These are phyloP conservation scores for Fusarium chuoi DNA, from an alignment of 2,329 filamentous ascomycete genomes.

Conservation along the genomic window DNA sequence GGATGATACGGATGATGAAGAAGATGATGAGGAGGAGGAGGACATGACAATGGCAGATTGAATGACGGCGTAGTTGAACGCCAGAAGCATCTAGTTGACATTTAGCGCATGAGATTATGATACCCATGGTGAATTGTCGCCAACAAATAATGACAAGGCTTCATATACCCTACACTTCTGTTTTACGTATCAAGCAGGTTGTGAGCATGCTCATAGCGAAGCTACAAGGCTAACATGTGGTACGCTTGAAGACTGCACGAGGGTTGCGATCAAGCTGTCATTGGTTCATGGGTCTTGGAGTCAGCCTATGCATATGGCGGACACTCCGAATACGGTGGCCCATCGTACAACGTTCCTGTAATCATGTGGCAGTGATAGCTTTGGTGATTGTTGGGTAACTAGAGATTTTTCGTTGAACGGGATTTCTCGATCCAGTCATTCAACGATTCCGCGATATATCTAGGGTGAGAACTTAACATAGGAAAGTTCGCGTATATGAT, in stretches of 20 bases:
- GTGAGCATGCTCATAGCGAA: neutral
- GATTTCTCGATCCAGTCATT: neutral
- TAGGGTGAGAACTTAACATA: neutral
- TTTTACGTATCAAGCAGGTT: neutral
- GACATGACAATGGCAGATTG: slow-evolving; percentile 43
- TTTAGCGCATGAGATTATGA: slow-evolving; percentile 34
- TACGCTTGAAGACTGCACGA: slow-evolving; percentile 12
- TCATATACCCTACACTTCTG: neutral
- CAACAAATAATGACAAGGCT: slow-evolving; percentile 18
- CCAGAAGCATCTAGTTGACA: neutral
- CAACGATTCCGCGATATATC: neutral
- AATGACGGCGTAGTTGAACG: neutral
- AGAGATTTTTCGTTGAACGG: neutral
- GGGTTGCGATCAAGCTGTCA: slow-evolving; percentile 9
- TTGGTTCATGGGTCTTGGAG: slow-evolving; percentile 16
- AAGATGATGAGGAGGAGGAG: slow-evolving; percentile 44
- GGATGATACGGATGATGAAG: slow-evolving; percentile 42
- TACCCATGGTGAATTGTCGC: slow-evolving; percentile 36
- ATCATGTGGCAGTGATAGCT: neutral
- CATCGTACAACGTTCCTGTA: neutral
- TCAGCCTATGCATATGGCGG: neutral
- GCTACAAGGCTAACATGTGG: slow-evolving; percentile 4
- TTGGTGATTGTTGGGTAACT: neutral
- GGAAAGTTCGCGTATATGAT: neutral
- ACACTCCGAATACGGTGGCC: neutral